These are phyloP conservation scores for Geoglossum cookeanum DNA, from an alignment of 2,329 filamentous ascomycete genomes.

Conservation along the genomic window DNA sequence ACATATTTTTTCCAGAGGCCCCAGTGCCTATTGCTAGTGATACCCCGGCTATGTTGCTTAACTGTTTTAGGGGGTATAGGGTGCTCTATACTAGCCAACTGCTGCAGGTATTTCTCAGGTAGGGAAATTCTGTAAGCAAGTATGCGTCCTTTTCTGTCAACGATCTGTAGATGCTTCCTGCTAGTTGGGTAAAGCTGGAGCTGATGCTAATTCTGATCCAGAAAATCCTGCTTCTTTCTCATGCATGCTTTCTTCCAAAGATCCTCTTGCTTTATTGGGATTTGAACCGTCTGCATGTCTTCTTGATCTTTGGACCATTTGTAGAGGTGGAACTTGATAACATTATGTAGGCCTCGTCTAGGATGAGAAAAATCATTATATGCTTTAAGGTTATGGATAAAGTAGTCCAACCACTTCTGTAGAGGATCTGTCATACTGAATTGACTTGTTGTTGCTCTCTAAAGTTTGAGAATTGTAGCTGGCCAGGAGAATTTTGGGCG, in stretches of 20 bases:
- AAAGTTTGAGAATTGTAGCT: too few relatives aligned
- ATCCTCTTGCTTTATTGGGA: background rate
- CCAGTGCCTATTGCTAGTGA: background rate
- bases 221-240: background rate
- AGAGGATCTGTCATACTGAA: too few relatives aligned
- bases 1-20: background rate
- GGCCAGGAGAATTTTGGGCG: too few relatives aligned
- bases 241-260: background rate
- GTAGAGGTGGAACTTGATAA: too few relatives aligned
- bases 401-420: too few relatives aligned
- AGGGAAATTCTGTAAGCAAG: background rate
- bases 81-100: background rate
- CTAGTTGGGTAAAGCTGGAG: background rate
- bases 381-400: background rate
- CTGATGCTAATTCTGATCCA: background rate
- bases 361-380: background rate
- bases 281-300: background rate
- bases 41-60: background rate
- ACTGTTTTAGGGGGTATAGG: background rate
- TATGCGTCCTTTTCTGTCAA: background rate
- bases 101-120: background rate
- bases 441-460: too few relatives aligned
- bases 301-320: background rate
- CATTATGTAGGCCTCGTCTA: too few relatives aligned
- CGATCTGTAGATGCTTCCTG: background rate